Evolutionary conservation across 2,329 filamentous ascomycete genomes (phyloP), one percentile per base, ranked within the genome.

Genomic region (Dactylellina drechsleri): DNA sequence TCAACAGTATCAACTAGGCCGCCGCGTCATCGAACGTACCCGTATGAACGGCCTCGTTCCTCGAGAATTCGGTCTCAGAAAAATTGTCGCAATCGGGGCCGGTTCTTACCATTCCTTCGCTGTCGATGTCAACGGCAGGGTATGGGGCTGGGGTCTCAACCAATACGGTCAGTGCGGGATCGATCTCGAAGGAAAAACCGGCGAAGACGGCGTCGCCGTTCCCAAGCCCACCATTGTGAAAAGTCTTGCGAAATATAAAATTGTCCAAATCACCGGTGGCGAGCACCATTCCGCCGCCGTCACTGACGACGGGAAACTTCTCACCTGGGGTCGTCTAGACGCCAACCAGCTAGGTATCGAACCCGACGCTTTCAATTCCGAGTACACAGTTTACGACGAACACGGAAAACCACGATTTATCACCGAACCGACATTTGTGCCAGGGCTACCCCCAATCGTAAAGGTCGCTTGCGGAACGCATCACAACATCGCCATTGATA

Each of bases 131-230:
- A 86, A 89, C 28, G 89, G 89, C 45, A 85, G 87, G 31, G 90
- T 94, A 36, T 95, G 89, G 82, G 87, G 89, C 0, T 96, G 92
- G 92, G 92, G 93, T 23, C 84, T 94, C 31, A 96, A 96, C 85
- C 93, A 91, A 82, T 96, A 91, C 82, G 91, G 90, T 77, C 90
- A 96, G 83, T 91, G 91, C 15, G 92, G 90, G 41, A 85, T 90
- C 71, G 84, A 85, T 15, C 85, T 87, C 50, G 85, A 86, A 64
- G 60, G 74, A 8, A 77, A 78, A 41, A 88, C 87, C 13, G 90
- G 89, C 36, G 87, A 90, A 70, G 88, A 90, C 61, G 88, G 90
- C 77, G 90, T 90, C 40, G 88, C 90, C 76, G 86, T 96, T 59
- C 85, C 91, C n/a, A 87, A 87, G 78, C 91, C 92, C 1, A 87